These are phyloP conservation scores for Sarocladium kiliense DNA, from an alignment of 2,329 filamentous ascomycete genomes.

Conservation along the genomic window DNA sequence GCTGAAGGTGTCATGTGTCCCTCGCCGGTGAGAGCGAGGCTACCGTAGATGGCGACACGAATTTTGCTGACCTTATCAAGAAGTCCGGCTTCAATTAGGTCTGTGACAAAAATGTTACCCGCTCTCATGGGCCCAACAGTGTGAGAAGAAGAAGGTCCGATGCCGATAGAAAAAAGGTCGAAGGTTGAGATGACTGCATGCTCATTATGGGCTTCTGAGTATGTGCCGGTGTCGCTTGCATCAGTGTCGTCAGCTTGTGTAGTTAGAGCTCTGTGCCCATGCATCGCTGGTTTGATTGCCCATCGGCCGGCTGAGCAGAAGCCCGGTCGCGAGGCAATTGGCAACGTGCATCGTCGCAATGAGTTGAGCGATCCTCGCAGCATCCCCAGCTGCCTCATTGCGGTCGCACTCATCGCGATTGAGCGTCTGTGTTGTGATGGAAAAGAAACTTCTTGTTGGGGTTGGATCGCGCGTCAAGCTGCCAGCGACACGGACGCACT, in stretches of 20 bases:
- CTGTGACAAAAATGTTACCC: conserved; percentile 45
- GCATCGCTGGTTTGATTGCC: not conserved
- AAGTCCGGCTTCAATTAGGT: conserved; percentile 39
- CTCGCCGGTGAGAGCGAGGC: conserved; percentile 44
- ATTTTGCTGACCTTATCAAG: conserved; percentile 41
- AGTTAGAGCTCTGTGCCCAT: not conserved
- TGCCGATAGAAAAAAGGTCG: conserved; percentile 47
- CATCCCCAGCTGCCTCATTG: conserved; percentile 4
- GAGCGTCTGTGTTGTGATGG: not conserved
- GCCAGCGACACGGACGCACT: not conserved
- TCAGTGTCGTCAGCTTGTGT: conserved; percentile 17
- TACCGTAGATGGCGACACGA: conserved; percentile 43
- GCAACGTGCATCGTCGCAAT: conserved; percentile 1
- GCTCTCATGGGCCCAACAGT: conserved; percentile 48
- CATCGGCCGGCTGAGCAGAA: not conserved
- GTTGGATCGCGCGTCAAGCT: conserved; percentile 3
- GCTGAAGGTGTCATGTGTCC: conserved; percentile 48
- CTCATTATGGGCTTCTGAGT: conserved; percentile 44
- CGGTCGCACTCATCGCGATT: not conserved
- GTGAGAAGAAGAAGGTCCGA: conserved; percentile 46
- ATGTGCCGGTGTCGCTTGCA: conserved; percentile 32
- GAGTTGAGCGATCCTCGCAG: not conserved
- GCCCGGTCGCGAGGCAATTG: not conserved
- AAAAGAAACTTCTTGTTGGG: not conserved
- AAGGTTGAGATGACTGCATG: conserved; percentile 48